Conservation (phyloP, 331 rosid species). For the Prunus yedoensis region DNA sequence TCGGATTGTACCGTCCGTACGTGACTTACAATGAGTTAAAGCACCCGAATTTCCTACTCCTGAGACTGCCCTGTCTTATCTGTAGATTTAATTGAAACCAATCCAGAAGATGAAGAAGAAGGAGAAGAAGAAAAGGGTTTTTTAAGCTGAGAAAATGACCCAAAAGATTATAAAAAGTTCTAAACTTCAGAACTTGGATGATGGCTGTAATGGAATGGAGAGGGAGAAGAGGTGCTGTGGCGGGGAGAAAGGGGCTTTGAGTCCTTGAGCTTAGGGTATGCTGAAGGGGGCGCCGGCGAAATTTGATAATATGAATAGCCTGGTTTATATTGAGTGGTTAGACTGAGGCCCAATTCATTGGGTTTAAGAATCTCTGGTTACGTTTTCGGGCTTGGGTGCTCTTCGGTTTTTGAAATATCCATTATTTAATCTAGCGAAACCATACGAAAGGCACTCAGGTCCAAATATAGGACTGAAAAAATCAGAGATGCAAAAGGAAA, state of each 20-base stretch:
- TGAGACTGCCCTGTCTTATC: constrained; percentile 11
- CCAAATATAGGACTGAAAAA: too few species aligned
- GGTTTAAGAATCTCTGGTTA: too few species aligned
- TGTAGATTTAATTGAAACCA: background rate
- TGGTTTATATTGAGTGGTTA: too few species aligned
- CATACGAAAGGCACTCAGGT: too few species aligned
- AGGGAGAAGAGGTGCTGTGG: background rate
- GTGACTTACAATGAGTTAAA: background rate
- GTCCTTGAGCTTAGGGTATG: background rate
- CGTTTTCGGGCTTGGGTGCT: too few species aligned
- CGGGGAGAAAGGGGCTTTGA: background rate
- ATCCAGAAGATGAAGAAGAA: background rate
- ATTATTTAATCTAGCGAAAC: too few species aligned
- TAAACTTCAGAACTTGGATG: background rate
- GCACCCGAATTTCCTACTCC: constrained; percentile 10
- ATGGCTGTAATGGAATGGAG: background rate
- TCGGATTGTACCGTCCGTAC: background rate
- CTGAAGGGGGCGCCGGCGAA: background rate
- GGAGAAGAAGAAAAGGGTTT: background rate
- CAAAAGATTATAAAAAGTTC: background rate
- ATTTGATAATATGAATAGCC: background rate
- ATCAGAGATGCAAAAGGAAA: too few species aligned
- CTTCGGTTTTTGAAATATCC: too few species aligned
- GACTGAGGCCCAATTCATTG: too few species aligned
- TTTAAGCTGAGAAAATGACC: background rate